phyloP scores from a whole-genome alignment of 768 basidiomycete species.

The Auricularia sp. region DNA sequence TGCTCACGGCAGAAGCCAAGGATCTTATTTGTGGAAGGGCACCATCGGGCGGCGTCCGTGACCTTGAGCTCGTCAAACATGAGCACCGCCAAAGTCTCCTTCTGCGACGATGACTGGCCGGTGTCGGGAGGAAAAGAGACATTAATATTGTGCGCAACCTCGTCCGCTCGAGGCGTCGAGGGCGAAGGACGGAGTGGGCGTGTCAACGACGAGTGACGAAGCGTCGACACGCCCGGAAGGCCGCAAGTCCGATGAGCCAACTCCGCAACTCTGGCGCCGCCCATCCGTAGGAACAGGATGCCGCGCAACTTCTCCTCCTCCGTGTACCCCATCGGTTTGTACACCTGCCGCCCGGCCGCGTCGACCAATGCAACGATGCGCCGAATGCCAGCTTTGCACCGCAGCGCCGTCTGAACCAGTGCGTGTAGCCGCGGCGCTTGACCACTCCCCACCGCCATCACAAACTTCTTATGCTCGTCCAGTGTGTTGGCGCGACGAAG shows the following conservation, averaged over 20 bases:
- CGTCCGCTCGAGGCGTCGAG: not conserved
- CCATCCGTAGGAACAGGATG: slow-evolving; percentile 13
- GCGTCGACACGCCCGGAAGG: not conserved
- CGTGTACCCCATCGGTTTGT: slow-evolving; percentile 11
- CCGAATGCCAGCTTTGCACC: slow-evolving; percentile 10
- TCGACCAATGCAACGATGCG: slow-evolving; percentile 12
- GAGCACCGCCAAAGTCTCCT: slow-evolving; percentile 1
- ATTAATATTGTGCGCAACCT: not conserved
- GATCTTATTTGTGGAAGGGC: slow-evolving; percentile 14
- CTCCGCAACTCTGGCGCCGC: slow-evolving; percentile 13
- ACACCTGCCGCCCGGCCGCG: slow-evolving; percentile 10
- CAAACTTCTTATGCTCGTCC: slow-evolving; percentile 13
- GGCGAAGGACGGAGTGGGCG: not conserved
- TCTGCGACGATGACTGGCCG: no score
- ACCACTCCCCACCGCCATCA: slow-evolving; percentile 16
- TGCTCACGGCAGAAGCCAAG: slow-evolving; percentile 18
- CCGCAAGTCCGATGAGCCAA: slow-evolving; percentile 11
- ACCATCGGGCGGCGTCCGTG: slow-evolving; percentile 13
- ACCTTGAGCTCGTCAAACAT: slow-evolving; percentile 17
- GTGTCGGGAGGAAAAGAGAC: not conserved
- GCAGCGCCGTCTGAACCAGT: slow-evolving; percentile 11
- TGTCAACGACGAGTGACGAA: not conserved
- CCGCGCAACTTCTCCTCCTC: slow-evolving; percentile 15
- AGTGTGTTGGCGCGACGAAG: not conserved
- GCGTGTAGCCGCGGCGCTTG: slow-evolving; percentile 12